Percentiles rank a stretch among this genome's conserved stretches.
Conservation (phyloP, 202 grass and related monocot genomes). For the Zoysia matrella region DNA sequence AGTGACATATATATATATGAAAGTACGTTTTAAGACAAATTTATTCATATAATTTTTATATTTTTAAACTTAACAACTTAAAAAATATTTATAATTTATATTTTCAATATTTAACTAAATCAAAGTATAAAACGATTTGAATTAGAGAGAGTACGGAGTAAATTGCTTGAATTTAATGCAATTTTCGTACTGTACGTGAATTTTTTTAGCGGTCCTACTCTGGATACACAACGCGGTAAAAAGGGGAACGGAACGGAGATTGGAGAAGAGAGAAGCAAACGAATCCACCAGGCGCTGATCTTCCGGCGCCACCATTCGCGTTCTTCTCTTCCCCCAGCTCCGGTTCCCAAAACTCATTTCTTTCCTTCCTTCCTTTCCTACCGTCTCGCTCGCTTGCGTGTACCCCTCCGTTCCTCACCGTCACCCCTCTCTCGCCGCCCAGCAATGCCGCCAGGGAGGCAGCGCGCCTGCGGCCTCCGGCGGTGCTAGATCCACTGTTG, state of each 20-base stretch:
- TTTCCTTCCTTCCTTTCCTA: slow-evolving; percentile 50
- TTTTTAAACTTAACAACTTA: no score
- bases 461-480: slow-evolving; percentile 26
- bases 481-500: slow-evolving; percentile 45
- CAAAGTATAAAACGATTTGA: no score
- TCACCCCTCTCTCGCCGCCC: background rate
- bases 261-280: slow-evolving; percentile 20
- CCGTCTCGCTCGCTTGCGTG: slow-evolving; percentile 39
- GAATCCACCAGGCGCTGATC: background rate
- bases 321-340: slow-evolving; percentile 15
- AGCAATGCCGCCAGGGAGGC: slow-evolving; percentile 49
- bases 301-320: slow-evolving; percentile 11
- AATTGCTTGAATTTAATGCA: background rate
- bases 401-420: slow-evolving; percentile 41
- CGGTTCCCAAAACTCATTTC: slow-evolving; percentile 31
- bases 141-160: no score
- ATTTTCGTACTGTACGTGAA: background rate
- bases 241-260: slow-evolving; percentile 17
- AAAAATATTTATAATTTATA: no score
- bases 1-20: no score
- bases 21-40: no score
- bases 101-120: no score
- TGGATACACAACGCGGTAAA: background rate
- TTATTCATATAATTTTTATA: no score
- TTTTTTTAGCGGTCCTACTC: background rate